Base-by-base conservation (phyloP, 2,329 filamentous ascomycete species). In the Lizonia empirigonia region DNA sequence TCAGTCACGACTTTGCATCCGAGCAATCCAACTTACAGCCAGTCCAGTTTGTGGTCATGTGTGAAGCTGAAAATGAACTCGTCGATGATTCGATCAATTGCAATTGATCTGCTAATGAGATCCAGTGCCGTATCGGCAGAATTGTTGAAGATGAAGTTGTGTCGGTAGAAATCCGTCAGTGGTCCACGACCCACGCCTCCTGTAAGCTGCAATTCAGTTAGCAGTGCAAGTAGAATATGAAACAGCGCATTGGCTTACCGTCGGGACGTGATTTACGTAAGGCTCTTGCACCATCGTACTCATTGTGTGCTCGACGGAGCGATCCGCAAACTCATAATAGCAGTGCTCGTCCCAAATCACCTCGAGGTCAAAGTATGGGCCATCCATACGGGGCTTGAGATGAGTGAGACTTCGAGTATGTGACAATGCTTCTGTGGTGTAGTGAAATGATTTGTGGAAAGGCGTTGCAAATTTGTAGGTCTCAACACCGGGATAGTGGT, bases 281-380 rank as follows among this genome's bases (percentile, higher is more conserved):
- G 87, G 88, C 69, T 90, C 85, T 44, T 85, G 78, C 1, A 90
- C 86, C 87, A 91, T 90, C 0, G 87, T 90, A n/a, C 77, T 78
- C 87, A 91, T 91, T 0, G 87, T 91, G 56, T 84, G 81, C 57
- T 84, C 83, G 0, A 89, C 86, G 1, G 81, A 83, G 9, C 87
- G 80, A 47, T 85, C 82, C 2, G 72, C 82, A 65, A 91, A 91
- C 65, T 90, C 86, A 59, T 81, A 86, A 32, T 81, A 80, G 0
- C 85, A 87, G 67, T 91, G 87, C 69, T 90, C 86, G 4, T 90
- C 86, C 88, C 88, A 91, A 48, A 90, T 85, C 3, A 79, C 78
- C 65, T 91, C 88, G 3, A 91, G 80, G 60, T 90, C 86, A 62
- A 90, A 89, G 51, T 78, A 80, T 0, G 87, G 87, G 0, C 87